phyloP scores from a whole-genome alignment of 2,329 filamentous ascomycete species.

The Aspergillus sergii region DNA sequence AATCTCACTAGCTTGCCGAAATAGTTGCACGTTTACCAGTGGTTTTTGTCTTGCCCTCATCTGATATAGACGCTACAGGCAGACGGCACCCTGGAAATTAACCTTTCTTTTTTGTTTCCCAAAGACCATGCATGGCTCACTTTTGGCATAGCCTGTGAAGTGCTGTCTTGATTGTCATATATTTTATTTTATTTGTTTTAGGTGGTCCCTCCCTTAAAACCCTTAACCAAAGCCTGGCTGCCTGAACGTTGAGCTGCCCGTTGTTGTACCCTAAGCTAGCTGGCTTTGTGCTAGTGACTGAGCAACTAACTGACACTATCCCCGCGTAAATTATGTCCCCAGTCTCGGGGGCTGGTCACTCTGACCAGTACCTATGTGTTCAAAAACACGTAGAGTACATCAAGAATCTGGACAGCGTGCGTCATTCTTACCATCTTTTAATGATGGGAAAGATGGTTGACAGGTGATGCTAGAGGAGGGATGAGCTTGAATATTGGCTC shows the following conservation, averaged over 20 bases:
- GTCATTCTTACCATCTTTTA: conserved; percentile 39
- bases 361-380: conserved; percentile 55
- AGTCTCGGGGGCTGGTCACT: conserved; percentile 60
- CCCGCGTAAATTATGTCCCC: conserved; percentile 55
- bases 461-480: conserved; percentile 66
- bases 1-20: neutral
- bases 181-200: neutral
- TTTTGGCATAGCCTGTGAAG: neutral
- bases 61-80: neutral
- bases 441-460: conserved; percentile 29
- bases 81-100: neutral
- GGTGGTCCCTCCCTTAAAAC: neutral
- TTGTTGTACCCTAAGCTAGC: neutral
- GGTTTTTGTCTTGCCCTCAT: neutral
- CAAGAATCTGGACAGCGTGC: conserved; percentile 82
- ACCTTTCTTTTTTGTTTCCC: neutral
- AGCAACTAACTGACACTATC: neutral
- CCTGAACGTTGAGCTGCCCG: neutral
- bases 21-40: neutral
- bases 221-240: neutral
- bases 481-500: conserved; percentile 96
- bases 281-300: conserved; percentile 3
- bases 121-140: neutral
- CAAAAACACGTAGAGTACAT: conserved; percentile 87
- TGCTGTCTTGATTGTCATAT: neutral